Evolutionary conservation across 2,329 filamentous ascomycete genomes (phyloP).

Genomic region (Helminthosporium solani): DNA sequence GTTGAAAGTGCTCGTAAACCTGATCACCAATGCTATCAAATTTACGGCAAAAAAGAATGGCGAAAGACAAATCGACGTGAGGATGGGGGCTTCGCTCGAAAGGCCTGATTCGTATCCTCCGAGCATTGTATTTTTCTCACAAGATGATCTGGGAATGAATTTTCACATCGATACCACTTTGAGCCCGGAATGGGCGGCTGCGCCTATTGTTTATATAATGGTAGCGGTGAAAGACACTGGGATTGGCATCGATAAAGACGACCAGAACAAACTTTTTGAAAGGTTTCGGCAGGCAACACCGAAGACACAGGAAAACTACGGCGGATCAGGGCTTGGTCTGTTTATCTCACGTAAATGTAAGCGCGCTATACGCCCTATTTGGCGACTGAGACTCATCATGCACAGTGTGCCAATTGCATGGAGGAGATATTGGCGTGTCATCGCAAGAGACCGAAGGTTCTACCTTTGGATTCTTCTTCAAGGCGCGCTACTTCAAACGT

Average conservation of each 20-base stretch:
- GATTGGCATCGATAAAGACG: conserved; percentile 45
- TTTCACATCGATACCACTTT: conserved; percentile 46
- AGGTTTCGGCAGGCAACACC: conserved; percentile 45
- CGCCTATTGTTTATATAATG: conserved; percentile 45
- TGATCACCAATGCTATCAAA: conserved; percentile 51
- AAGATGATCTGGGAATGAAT: conserved; percentile 27
- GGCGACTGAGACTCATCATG: conserved; percentile 3
- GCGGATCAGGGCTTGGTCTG: conserved; percentile 42
- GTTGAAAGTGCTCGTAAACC: conserved; percentile 41
- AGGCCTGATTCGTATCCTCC: conserved; percentile 46
- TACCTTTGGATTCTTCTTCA: conserved; percentile 43
- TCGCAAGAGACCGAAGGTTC: conserved; percentile 38
- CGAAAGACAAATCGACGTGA: conserved; percentile 44
- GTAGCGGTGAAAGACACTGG: conserved; percentile 47
- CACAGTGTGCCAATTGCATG: conserved; percentile 40
- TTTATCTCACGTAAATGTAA: conserved; percentile 42
- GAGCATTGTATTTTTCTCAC: conserved; percentile 47
- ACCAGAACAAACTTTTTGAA: conserved; percentile 46
- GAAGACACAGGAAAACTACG: conserved; percentile 46
- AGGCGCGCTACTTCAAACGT: conserved; percentile 30
- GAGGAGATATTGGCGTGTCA: conserved; percentile 41
- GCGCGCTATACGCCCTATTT: background rate
- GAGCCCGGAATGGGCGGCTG: conserved; percentile 45
- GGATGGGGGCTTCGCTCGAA: conserved; percentile 41
- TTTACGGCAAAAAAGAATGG: conserved; percentile 46